phyloP scores from a whole-genome alignment of 1,284 basidiomycete species.

The Moniliella sp. region DNA sequence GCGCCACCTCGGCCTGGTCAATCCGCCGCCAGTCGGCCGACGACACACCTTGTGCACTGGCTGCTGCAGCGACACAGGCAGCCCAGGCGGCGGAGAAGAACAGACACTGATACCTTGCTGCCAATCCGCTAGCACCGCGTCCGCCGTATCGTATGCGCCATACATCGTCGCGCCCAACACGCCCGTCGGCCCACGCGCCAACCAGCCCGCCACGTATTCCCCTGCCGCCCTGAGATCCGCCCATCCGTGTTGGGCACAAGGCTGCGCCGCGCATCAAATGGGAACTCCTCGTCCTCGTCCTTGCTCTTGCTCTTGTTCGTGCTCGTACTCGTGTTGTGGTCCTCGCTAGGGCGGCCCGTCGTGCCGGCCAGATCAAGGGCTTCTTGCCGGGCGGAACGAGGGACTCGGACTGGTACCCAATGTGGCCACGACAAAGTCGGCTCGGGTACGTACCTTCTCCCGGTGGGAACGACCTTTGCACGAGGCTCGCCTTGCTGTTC shows the following conservation, averaged over 20 bases:
- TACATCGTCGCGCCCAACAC: conserved; percentile 86
- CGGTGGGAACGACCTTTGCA: too few species aligned
- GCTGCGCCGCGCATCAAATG: neutral
- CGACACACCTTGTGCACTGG: conserved; percentile 34
- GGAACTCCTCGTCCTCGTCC: neutral
- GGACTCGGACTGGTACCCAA: neutral
- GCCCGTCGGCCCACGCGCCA: conserved; percentile 69
- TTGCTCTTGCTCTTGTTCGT: too few species aligned
- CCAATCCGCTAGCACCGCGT: conserved; percentile 46
- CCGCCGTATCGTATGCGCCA: conserved; percentile 61
- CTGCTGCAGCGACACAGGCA: conserved; percentile 4
- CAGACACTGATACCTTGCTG: neutral
- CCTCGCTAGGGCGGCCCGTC: too few species aligned
- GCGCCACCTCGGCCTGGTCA: conserved; percentile 46
- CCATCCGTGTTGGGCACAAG: conserved; percentile 8
- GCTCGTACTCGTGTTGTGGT: too few species aligned
- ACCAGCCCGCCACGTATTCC: conserved; percentile 84
- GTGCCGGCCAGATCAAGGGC: too few species aligned
- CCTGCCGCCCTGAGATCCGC: conserved; percentile 36
- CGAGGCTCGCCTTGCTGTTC: too few species aligned
- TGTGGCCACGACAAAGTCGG: neutral
- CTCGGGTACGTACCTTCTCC: too few species aligned
- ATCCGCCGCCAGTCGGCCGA: conserved; percentile 52
- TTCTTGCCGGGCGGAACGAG: too few species aligned
- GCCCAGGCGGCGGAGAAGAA: conserved; percentile 1